These are phyloP conservation scores for Phytophthora boehmeriae DNA, from an alignment of 352 stramenopile species.

Conservation along the genomic window DNA sequence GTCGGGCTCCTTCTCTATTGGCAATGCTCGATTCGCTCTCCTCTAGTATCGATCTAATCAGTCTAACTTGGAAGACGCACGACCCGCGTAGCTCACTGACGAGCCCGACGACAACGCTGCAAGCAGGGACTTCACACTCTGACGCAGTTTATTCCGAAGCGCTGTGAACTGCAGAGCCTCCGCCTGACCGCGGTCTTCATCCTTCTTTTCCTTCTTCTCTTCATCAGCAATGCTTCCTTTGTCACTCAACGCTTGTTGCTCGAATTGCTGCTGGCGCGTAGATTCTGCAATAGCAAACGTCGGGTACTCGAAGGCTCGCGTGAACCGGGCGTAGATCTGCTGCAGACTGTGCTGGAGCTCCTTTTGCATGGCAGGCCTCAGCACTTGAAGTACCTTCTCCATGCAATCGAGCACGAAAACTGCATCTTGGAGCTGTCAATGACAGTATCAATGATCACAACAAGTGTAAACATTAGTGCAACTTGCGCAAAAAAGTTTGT, in stretches of 20 bases:
- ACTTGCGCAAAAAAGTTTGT: neutral
- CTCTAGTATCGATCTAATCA: slow-evolving; percentile 15
- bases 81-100: slow-evolving; percentile 9
- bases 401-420: slow-evolving; percentile 47
- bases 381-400: slow-evolving; percentile 22
- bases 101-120: slow-evolving; percentile 19
- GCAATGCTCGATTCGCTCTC: neutral
- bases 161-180: slow-evolving; percentile 43
- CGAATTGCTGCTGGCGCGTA: slow-evolving; percentile 23
- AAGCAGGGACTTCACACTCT: slow-evolving; percentile 44
- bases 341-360: slow-evolving; percentile 38
- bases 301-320: slow-evolving; percentile 40
- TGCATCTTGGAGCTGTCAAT: slow-evolving; percentile 37
- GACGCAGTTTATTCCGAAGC: slow-evolving; percentile 46
- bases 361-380: slow-evolving; percentile 25
- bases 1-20: neutral
- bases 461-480: slow-evolving; percentile 2
- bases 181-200: slow-evolving; percentile 35
- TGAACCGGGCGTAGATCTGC: slow-evolving; percentile 36
- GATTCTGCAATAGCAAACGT: slow-evolving; percentile 15
- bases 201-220: slow-evolving; percentile 24
- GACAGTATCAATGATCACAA: neutral
- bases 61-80: slow-evolving; percentile 38
- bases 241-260: slow-evolving; percentile 6
- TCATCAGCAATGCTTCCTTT: slow-evolving; percentile 2